Evolutionary conservation across 2,329 filamentous ascomycete species (phyloP), one percentile per base, ranked within the genome.

Genomic region (Claviceps pazoutovae): DNA sequence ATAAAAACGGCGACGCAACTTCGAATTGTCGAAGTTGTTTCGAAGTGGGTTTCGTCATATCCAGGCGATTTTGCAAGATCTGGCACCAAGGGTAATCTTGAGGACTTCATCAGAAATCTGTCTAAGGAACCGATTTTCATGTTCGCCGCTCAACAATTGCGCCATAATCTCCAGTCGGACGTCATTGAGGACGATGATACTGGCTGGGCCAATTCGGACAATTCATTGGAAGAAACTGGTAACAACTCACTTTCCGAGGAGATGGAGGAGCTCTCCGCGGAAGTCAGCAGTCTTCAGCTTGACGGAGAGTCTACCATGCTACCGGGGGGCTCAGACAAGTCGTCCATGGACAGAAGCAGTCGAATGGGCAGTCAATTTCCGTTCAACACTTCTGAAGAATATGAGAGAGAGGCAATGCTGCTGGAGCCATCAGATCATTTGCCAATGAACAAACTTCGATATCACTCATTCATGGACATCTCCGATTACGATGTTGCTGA

Each of bases 11-110:
- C 85, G 7, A 82, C 83, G 5, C 91, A 96, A 64, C 75, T 95
- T 51, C 82, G 90, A 49, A 86, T 91, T 55, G 82, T 95, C 41
- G 83, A 86, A 58, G 82, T 93, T 6, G 72, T 97, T 53, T 87
- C 88, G 5, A 86, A 87, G 64, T 98, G 93, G 93, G 84, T 95
- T 1, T 82, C 84, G 16, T 74, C 83, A 44, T 97, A 97, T 66
- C 90, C 93, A 0, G 91, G 89, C 16, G 93, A 98, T 66, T 95
- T 97, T 72, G 89, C 89, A 1, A 82, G 85, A 55, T 78, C 84
- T 1, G 76, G 76, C 21, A 94, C 88, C 2, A 81, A 83, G 57
- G 80, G 78, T 56, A 80, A 79, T 36, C 72, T 96, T 41, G 79
- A 84, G 48, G 81, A 82, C 23, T 93, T 98, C 60, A 83, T 95